Evolutionary conservation across 2,329 filamentous ascomycete species (phyloP), one percentile per base, ranked within the genome.

Genomic region (Fusarium napiforme): DNA sequence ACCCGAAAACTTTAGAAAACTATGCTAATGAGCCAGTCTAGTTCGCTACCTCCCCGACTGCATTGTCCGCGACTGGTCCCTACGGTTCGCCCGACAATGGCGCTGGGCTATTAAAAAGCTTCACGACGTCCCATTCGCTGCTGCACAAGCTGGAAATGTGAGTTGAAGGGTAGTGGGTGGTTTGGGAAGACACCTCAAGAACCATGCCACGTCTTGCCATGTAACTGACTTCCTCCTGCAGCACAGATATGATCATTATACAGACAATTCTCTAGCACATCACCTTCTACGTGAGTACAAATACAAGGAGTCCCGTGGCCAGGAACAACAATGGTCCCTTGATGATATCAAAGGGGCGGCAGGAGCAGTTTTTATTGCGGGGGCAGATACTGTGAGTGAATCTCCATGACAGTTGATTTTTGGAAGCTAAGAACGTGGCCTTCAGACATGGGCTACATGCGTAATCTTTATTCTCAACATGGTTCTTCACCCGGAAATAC

Each of bases 321-420:
- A 57, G 14, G 59, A 68, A 16, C 68, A 77, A 60, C 67, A 73
- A n/a, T 79, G 77, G 77, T 67, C 82, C 2, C 77, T 84, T 21
- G 81, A 82, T 19, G 85, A 87, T 69, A 85, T 88, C 74, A 86
- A 87, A 75, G 86, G 86, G 34, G 85, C 86, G 7, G 82, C 85
- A 4, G 86, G 84, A 1, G 84, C 86, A 11, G 82, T 87, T 46
- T 86, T 84, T 70, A 85, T 86, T 65, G 85, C 86, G 21, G 86
- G 86, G n/a, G 81, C 82, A 34, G 82, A 87, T 70, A 85, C 84
- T 30, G 78, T 79, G 60, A 67, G 78, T 71, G 23, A 18, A n/a
- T 30, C n/a, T 52, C n/a, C 18, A 42, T n/a, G 32, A 55, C 34
- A 42, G 53, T 74, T 77, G 69, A 74, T 72, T 77, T 53, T 78